Conservation (phyloP, 352 stramenopile genomes). For the Discostella stelligera region DNA sequence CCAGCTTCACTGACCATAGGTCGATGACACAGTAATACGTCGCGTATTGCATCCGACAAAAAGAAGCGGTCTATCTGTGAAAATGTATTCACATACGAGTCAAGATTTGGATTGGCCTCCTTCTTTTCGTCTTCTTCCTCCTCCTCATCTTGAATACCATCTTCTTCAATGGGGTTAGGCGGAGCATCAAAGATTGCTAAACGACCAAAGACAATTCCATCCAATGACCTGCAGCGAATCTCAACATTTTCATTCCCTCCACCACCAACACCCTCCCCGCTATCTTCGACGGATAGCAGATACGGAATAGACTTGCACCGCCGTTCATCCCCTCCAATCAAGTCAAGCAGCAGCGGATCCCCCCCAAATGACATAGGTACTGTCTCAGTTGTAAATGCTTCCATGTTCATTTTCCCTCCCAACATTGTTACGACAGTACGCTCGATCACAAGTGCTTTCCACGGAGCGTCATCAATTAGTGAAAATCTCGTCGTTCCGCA, state of each 20-base stretch:
- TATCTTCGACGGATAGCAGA: constrained; percentile 24
- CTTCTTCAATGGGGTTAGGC: constrained; percentile 44
- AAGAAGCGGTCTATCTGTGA: constrained; percentile 76
- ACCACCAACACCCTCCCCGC: neutral
- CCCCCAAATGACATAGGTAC: constrained; percentile 26
- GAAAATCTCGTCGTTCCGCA: constrained; percentile 43
- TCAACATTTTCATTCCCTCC: constrained; percentile 18
- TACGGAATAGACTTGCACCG: constrained; percentile 44
- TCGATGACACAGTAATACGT: constrained; percentile 70
- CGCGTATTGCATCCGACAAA: constrained; percentile 61
- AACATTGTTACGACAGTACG: neutral
- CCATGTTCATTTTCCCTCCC: constrained; percentile 11
- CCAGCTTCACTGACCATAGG: constrained; percentile 59
- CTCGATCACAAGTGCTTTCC: constrained; percentile 51
- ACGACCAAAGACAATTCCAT: constrained; percentile 69
- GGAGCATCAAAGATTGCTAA: constrained; percentile 76
- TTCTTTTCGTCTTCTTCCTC: constrained; percentile 33
- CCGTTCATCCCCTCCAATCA: constrained; percentile 34
- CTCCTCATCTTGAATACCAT: constrained; percentile 52
- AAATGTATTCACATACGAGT: constrained; percentile 60
- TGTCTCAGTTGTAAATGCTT: constrained; percentile 12
- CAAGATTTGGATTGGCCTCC: constrained; percentile 60
- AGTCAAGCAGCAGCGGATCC: constrained; percentile 41
- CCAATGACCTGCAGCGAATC: constrained; percentile 38
- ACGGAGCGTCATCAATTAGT: constrained; percentile 63